phyloP scores from a whole-genome alignment of 352 stramenopile genomes.

The Globisporangium mamillatum region DNA sequence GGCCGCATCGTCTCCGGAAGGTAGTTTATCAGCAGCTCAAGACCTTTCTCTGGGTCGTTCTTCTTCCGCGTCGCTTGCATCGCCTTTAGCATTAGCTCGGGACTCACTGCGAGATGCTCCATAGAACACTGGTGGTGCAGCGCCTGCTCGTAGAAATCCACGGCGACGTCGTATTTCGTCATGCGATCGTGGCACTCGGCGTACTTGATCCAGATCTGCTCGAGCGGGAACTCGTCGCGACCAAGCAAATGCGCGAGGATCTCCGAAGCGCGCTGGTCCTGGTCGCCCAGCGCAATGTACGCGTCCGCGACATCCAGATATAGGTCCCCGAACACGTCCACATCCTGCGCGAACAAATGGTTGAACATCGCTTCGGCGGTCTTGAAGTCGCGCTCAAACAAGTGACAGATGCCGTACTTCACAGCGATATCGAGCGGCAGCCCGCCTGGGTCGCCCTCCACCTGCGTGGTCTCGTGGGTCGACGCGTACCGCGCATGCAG shows the following conservation, averaged over 20 bases:
- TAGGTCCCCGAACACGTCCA: conserved; percentile 81
- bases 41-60: conserved; percentile 45
- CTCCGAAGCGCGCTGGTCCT: conserved; percentile 62
- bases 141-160: conserved; percentile 80
- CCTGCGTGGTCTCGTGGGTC: conserved; percentile 52
- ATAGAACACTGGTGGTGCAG: conserved; percentile 50
- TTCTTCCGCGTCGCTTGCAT: conserved; percentile 65
- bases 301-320: conserved; percentile 83
- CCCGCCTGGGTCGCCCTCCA: conserved; percentile 60
- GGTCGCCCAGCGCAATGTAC: conserved; percentile 67
- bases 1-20: conserved; percentile 64
- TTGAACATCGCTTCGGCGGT: conserved; percentile 82
- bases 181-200: conserved; percentile 72
- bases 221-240: conserved; percentile 64
- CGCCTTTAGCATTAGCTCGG: conserved; percentile 61
- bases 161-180: conserved; percentile 53
- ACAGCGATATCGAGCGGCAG: conserved; percentile 84
- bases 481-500: conserved; percentile 64
- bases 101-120: conserved; percentile 50
- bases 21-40: conserved; percentile 52
- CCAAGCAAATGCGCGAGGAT: conserved; percentile 67
- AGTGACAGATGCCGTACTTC: conserved; percentile 85
- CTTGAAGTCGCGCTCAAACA: conserved; percentile 71
- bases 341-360: conserved; percentile 78
- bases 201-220: conserved; percentile 83